A percentile compares a stretch with the other conserved stretches of the same genome.
These are phyloP conservation scores for Ceratobasidium sp. DNA, from an alignment of 1,284 basidiomycete species.

Conservation along the genomic window DNA sequence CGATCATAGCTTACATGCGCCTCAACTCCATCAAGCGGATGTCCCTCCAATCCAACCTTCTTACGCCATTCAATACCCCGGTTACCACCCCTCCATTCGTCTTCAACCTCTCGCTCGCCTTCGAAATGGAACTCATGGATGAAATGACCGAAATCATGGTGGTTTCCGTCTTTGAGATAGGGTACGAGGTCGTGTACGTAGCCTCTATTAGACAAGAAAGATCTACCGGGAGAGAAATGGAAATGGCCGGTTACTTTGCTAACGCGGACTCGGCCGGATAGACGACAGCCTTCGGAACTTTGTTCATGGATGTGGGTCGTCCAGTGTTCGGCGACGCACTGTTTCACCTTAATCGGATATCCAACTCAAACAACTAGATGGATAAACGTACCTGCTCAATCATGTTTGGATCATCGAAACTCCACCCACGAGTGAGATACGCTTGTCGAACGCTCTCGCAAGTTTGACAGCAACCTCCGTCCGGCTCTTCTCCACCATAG, in stretches of 20 bases:
- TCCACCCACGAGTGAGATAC: conserved; percentile 95
- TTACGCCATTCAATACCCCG: conserved; percentile 72
- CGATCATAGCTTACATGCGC: conserved; percentile 68
- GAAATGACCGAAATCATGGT: conserved; percentile 63
- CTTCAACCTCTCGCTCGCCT: conserved; percentile 73
- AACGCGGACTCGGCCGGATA: too few relatives aligned
- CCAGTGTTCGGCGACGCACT: conserved; percentile 97
- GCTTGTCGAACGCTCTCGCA: conserved; percentile 95
- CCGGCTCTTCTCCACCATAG: conserved; percentile 90
- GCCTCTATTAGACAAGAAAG: conserved; percentile 89
- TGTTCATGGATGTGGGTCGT: conserved; percentile 94
- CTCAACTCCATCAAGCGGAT: conserved; percentile 82
- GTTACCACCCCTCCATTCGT: conserved; percentile 60
- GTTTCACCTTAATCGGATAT: conserved; percentile 14
- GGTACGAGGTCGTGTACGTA: conserved; percentile 95
- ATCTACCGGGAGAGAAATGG: conserved; percentile 89
- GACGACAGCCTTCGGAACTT: conserved; percentile 86
- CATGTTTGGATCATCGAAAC: conserved; percentile 89
- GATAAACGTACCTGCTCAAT: conserved; percentile 83
- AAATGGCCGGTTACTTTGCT: conserved; percentile 82
- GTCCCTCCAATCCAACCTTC: conserved; percentile 78
- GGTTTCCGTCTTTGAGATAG: conserved; percentile 88
- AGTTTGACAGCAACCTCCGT: conserved; percentile 92
- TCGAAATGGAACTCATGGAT: conserved; percentile 88
- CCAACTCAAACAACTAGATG: neutral